Conservation (phyloP, 2,329 filamentous ascomycete species). For the Ophiostoma perfectum region DNA sequence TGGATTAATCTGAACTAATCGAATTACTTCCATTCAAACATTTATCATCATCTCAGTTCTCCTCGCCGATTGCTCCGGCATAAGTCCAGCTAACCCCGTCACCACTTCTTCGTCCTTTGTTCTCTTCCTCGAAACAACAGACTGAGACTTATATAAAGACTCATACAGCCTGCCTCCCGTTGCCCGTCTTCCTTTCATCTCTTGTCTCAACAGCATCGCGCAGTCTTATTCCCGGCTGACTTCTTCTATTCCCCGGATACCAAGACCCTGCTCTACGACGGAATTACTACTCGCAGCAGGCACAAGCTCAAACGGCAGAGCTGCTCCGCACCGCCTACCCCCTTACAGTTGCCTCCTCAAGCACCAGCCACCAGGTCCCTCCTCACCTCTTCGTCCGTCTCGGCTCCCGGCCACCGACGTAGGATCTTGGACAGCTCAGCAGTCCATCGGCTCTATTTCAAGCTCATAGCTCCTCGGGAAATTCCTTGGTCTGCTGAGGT, state of each 20-base stretch:
- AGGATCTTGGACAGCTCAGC: background rate
- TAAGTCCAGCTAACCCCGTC: constrained; percentile 4
- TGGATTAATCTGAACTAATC: no score
- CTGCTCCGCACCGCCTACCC: background rate
- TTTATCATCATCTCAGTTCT: no score
- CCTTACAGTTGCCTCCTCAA: background rate
- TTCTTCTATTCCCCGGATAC: constrained; percentile 11
- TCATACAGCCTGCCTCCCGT: no score
- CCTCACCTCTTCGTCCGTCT: background rate
- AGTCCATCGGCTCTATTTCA: background rate
- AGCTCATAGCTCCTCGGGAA: background rate
- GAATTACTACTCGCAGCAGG: background rate
- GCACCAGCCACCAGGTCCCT: background rate
- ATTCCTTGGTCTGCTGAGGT: background rate
- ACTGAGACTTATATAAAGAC: background rate
- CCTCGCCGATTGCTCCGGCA: background rate
- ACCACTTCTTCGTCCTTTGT: background rate
- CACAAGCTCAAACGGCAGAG: background rate
- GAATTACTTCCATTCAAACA: no score
- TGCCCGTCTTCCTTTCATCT: background rate
- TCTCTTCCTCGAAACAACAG: background rate
- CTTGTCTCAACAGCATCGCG: background rate
- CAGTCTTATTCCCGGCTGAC: background rate
- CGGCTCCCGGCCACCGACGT: background rate
- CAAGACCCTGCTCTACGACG: background rate